Evolutionary conservation across 805 yeast species (phyloP), one percentile per base, ranked within the genome.

Genomic region (Wickerhamiella spandovensis): DNA sequence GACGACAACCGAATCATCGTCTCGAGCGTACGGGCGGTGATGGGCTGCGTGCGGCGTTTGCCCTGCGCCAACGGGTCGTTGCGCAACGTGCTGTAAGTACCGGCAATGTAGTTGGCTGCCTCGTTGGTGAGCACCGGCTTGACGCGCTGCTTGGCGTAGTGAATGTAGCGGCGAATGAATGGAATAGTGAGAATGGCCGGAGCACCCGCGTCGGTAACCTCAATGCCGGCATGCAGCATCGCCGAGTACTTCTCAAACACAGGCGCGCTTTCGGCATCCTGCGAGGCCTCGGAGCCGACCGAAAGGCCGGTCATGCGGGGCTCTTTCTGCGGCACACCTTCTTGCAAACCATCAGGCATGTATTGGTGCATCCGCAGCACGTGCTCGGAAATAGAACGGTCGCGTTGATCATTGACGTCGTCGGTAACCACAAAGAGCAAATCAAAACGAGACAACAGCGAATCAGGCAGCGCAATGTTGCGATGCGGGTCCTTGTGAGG

Each of bases 21-120:
- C 67, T 90, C 98, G 58, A 90, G 72, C 4, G 97, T 92, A 79
- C 98, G 84, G n/a, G 97, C 95, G 1, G 98, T 90, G 57, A 90
- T 85, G 37, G 98, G 97, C 1, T 95, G 82, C 0, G 96, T 89
- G 48, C 83, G 77, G 38, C 73, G 62, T 54, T 64, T 68, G 45
- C 67, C 67, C 37, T 58, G 62, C 3, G 59, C 59, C 22, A 67
- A 51, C 57, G 81, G 84, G 61, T 81, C 82, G 64, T 88, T 89
- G 70, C 98, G 78, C 56, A 92, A 72, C 12, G 80, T 79, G 1
- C 95, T 72, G 64, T 90, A 92, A 17, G 84, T 78, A 49, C 75
- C 77, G 21, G 88, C 92, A 60, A 92, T 87, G 64, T 82, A 76
- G 49, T 80, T 83, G 9, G 88, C 76, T 1, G 97, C 96, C 46